phyloP scores from a whole-genome alignment of 2,329 filamentous ascomycete genomes.

The Paramyrothecium roridum region DNA sequence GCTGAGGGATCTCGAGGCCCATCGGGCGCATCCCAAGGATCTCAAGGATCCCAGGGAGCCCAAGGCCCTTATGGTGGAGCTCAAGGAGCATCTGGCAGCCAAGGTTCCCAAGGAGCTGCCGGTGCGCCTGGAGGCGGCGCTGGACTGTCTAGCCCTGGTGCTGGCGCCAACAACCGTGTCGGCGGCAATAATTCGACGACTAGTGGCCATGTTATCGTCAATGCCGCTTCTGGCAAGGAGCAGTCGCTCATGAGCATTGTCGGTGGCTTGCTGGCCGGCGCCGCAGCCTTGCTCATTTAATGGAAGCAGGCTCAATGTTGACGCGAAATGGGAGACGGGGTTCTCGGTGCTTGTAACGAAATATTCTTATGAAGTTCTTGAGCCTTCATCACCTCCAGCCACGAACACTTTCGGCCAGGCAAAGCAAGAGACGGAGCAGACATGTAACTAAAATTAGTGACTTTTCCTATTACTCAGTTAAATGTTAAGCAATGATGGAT shows the following conservation, averaged over 20 bases:
- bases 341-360: no score
- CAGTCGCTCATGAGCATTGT: constrained; percentile 9
- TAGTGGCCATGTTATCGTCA: constrained; percentile 3
- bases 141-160: no score
- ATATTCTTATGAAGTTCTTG: no score
- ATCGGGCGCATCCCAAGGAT: not conserved
- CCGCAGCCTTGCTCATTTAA: constrained; percentile 14
- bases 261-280: constrained; percentile 16
- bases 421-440: no score
- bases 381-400: no score
- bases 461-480: no score
- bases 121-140: no score
- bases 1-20: not conserved
- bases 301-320: no score
- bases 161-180: not conserved
- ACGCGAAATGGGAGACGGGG: no score
- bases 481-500: no score
- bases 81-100: not conserved
- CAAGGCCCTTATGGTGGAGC: not conserved
- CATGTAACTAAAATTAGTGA: no score
- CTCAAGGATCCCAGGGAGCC: not conserved
- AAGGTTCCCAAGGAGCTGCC: not conserved
- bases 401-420: no score
- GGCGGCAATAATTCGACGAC: constrained; percentile 3
- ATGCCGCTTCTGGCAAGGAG: constrained; percentile 11